Base-by-base conservation (phyloP, 345 rosid genomes). In the Sonneratia alba region DNA sequence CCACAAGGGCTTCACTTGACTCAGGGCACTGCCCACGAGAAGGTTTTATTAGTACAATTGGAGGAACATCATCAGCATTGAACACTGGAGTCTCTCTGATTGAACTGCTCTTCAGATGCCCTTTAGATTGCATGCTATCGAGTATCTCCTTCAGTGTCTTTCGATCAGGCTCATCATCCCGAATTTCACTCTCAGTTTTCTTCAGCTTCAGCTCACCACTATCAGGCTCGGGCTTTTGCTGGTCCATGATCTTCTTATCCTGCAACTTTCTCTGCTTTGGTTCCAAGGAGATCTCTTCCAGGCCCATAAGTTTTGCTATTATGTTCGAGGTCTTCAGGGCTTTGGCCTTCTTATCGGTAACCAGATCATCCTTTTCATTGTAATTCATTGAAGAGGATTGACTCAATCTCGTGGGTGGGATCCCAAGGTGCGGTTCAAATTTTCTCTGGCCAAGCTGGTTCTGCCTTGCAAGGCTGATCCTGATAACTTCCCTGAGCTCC, bases 261-360 rank as follows among this genome's bases (percentile, higher is more conserved):
- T 72, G 78, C 43, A 76, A 6, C 72, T 70, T 83, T 61, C 71
- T 79, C 53, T 59, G 80, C 19, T 71, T 21, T 53, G 78, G 76
- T 74, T 82, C 83, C 62, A 79, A 77, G 38, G 91, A 86, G 18
- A 85, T 72, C 49, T 78, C 91, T 76, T 92, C 97, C 66, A 92
- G 75, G 57, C 99, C 99, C 99, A 95, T 92, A 56, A 95, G 88
- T 88, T 83, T 90, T 75, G 97, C 97, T 40, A 95, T 85, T 86
- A 95, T 79, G 76, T 80, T 87, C 6, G 85, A 84, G 37, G 84
- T 74, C 74, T 80, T 87, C 6, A 84, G 85, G 34, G 84, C 75
- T 78, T 71, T 84, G n/a, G 66, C 78, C 75, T 74, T 79, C 76
- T 71, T 77, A 70, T 74, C 82, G 59, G 74, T 66, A 22, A 71